phyloP scores from a whole-genome alignment of 495 filamentous ascomycete species.

The Lentithecium fluviatile region DNA sequence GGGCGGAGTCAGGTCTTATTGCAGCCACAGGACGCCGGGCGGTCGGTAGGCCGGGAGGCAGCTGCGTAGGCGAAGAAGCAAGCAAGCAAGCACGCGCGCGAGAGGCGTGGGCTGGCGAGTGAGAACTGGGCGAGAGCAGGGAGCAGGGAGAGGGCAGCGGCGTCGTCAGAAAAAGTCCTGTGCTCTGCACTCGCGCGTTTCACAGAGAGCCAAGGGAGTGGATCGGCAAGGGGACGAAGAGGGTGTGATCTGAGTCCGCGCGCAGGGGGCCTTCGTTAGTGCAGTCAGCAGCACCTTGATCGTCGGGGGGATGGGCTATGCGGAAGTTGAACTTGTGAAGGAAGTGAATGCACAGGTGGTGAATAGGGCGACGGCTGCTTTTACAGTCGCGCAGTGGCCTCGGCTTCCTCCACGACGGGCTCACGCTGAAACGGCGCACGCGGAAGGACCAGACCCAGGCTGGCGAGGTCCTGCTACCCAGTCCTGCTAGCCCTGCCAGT shows the following conservation, averaged over 20 bases:
- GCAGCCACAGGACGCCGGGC: slow-evolving; percentile 10
- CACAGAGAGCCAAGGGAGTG: slow-evolving; percentile 11
- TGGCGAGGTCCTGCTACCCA: neutral
- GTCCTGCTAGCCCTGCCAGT: neutral
- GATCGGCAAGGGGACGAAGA: slow-evolving; percentile 21
- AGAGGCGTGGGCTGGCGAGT: neutral
- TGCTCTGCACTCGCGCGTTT: slow-evolving; percentile 17
- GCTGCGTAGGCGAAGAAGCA: slow-evolving; percentile 5
- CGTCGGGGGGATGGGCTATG: no score
- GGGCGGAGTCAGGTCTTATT: neutral
- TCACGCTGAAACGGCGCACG: neutral
- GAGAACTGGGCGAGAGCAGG: neutral
- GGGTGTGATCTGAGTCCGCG: neutral
- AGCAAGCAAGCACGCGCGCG: no score
- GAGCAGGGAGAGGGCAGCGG: neutral
- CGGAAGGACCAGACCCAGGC: no score
- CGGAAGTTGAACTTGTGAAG: neutral
- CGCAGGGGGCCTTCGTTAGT: neutral
- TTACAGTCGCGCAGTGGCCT: neutral
- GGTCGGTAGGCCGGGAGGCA: neutral
- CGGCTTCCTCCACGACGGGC: neutral
- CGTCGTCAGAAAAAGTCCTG: neutral
- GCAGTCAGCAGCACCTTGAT: no score
- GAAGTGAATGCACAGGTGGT: neutral
- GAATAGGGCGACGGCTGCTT: neutral